Evolutionary conservation across 352 stramenopile species (phyloP), one percentile per base, ranked within the genome.

Genomic region (Phytophthora rubi): DNA sequence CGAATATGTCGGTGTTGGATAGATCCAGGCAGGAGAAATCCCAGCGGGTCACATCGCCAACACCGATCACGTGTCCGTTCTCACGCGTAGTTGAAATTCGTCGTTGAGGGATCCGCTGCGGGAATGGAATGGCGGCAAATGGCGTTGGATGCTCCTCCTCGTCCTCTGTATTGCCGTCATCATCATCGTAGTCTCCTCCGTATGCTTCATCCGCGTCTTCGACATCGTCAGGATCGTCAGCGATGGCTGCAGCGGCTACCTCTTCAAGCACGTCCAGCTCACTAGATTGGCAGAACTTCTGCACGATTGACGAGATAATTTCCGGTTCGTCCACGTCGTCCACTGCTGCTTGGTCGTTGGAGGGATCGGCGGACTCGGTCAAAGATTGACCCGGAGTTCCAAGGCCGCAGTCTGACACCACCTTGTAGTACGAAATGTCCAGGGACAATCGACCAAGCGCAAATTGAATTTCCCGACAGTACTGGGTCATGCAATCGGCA

Each of bases 391-490:
- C 47, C 15, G 45, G 18, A 4, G 49, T 65, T 12, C 71, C 76
- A 53, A 88, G 66, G 1, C 68, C 75, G 35, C 76, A 86, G 61
- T 86, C 77, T 16, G 77, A 86, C 12, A 88, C 73, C 6, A 89
- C 82, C 26, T 91, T 91, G 65, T 85, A 91, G 69, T 89, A 91
- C 23, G 81, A 91, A 33, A 91, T 88, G 59, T 89, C 83, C 9
- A 91, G 62, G 10, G 83, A 85, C 21, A 91, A 70, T 33, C 82
- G 76, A 9, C 83, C 83, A 8, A 91, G 77, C 10, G 81, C 83
- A 54, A 86, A 86, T 53, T 91, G 83, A 23, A 91, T 85, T 59
- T 91, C 83, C n/a, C 79, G 79, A 57, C 83, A 91, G 32, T 85
- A 88, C 16, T 83, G 79, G 7, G 65, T 26, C 80, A 90, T 88